Base-by-base conservation (phyloP, 768 basidiomycete genomes). In the Boletellus ananas region DNA sequence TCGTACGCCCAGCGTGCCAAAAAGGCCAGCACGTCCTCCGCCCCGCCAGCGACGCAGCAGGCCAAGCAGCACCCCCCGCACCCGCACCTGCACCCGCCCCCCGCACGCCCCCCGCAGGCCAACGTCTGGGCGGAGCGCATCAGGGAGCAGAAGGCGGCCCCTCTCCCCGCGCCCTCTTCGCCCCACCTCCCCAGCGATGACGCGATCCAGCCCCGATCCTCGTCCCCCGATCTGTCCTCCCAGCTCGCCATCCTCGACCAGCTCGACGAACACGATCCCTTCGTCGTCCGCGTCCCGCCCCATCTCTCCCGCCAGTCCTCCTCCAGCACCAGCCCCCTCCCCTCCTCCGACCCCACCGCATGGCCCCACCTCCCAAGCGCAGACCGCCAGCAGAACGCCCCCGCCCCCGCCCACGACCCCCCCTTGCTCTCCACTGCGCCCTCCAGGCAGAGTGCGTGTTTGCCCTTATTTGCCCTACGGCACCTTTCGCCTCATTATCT, bases 1-100 rank as follows among this genome's bases (percentile, higher is more conserved):
- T 84, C 83, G 25, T 85, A 85, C 56, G 79, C 79, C 34, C 74
- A 80, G 43, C 74, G 74, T 39, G 79, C 75, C 51, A 78, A 73
- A 67, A 77, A 73, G 59, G 75, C 76, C 45, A 57, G 44, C 42
- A 36, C 51, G 37, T 51, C 60, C 23, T 36, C 57, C 7, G 39
- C 39, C 9, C 21, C 23, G 40, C 40, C 16, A 27, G 14, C 39
- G 8, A 33, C 45, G 12, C 40, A 41, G 2, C 43, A 39, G 41
- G 5, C 23, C 23, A 56, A 25, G 21, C 44, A 40, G 20, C 52
- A 29, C 43, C 59, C 39, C 21, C 38, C 1, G 20, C 9, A 9
- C 1, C 35, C 27, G 5, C 58, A 1, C 36, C 16, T 12, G n/a
- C n/a, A n/a, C n/a, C n/a, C n/a, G n/a, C 10, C 52, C 20, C 16